Evolutionary conservation across 805 yeast species (phyloP).

Genomic region (Saturnispora dispora): DNA sequence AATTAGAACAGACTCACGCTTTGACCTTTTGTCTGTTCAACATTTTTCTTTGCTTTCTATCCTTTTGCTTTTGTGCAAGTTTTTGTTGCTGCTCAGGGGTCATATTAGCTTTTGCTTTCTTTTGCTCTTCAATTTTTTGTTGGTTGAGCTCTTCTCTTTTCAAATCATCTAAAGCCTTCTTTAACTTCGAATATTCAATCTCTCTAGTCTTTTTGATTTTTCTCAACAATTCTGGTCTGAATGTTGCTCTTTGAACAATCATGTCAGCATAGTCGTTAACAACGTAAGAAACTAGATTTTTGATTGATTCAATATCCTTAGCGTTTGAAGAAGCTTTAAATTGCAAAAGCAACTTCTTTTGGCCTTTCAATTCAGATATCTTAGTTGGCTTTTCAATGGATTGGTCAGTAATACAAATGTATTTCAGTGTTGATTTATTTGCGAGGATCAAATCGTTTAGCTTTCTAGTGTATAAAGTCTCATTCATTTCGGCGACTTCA

Average conservation of each 20-base stretch:
- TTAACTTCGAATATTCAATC: constrained; percentile 57
- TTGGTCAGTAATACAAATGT: constrained; percentile 77
- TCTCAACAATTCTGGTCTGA: constrained; percentile 67
- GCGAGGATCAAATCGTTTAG: constrained; percentile 35
- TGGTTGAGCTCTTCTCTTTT: constrained; percentile 62
- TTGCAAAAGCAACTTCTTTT: constrained; percentile 47
- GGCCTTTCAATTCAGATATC: constrained; percentile 45
- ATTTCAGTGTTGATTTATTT: constrained; percentile 43
- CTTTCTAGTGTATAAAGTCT: constrained; percentile 44
- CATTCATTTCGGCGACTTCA: constrained; percentile 78
- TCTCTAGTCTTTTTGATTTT: constrained; percentile 75
- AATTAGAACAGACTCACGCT: constrained; percentile 6
- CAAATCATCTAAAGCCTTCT: constrained; percentile 54
- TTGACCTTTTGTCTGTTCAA: constrained; percentile 52
- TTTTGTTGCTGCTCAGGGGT: constrained; percentile 75
- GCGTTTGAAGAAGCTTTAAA: constrained; percentile 41
- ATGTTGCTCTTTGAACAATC: constrained; percentile 33
- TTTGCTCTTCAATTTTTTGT: constrained; percentile 62
- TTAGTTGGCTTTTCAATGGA: constrained; percentile 61
- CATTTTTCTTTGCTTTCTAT: constrained; percentile 71
- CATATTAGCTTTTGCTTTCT: constrained; percentile 54
- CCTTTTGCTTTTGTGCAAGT: constrained; percentile 66
- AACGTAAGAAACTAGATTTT: constrained; percentile 53
- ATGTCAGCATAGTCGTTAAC: constrained; percentile 29
- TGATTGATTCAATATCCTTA: constrained; percentile 42